phyloP scores from a whole-genome alignment of 2,329 filamentous ascomycete genomes.

The Aspergillus sp. region DNA sequence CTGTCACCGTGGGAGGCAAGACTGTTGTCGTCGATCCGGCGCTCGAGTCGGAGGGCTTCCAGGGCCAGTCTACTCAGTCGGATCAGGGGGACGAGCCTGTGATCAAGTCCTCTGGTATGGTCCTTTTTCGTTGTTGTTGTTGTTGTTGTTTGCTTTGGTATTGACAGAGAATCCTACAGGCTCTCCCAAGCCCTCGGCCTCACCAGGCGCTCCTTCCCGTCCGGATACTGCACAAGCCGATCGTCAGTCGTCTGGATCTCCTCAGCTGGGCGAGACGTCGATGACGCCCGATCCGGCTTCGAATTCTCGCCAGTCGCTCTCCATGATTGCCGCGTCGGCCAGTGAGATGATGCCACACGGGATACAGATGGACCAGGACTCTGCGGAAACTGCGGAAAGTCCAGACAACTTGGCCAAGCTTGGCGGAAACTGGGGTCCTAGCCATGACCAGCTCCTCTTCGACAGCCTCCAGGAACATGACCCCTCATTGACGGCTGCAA shows the following conservation, averaged over 20 bases:
- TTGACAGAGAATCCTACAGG: conserved; percentile 11
- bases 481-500: conserved; percentile 28
- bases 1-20: conserved; percentile 32
- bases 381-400: conserved; percentile 11
- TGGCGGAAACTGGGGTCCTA: conserved; percentile 23
- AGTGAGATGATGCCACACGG: conserved; percentile 37
- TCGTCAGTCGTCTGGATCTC: conserved; percentile 25
- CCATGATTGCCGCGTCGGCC: conserved; percentile 38
- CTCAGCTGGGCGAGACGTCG: conserved; percentile 22
- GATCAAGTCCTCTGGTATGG: conserved; percentile 15
- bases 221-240: conserved; percentile 23
- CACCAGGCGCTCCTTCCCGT: conserved; percentile 22
- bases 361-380: conserved; percentile 26
- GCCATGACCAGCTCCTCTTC: conserved; percentile 30
- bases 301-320: conserved; percentile 34
- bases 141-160: conserved; percentile 8
- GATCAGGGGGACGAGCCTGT: conserved; percentile 18
- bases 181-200: conserved; percentile 21
- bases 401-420: conserved; percentile 23
- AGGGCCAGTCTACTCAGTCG: conserved; percentile 20
- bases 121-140: conserved; percentile 2
- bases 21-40: conserved; percentile 36
- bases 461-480: conserved; percentile 33
- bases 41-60: conserved; percentile 32
- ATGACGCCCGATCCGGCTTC: conserved; percentile 27